Evolutionary conservation across 2,329 filamentous ascomycete genomes (phyloP).

Genomic region (Neopestalotiopsis sp.): DNA sequence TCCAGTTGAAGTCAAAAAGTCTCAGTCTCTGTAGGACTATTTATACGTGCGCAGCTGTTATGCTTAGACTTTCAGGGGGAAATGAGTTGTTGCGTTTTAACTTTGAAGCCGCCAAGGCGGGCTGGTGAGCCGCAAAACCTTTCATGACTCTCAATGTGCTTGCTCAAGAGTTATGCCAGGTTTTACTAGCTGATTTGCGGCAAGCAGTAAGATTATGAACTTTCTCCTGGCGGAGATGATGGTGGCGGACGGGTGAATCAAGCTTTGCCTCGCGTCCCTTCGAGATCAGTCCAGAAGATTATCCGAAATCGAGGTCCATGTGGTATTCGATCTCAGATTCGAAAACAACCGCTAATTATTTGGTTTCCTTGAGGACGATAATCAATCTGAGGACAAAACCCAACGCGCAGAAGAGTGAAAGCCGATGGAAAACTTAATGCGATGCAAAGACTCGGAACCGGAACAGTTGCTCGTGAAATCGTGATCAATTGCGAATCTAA

Average conservation of each 20-base stretch:
- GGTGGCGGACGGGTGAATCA: background rate
- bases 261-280: background rate
- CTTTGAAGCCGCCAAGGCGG: slow-evolving; percentile 3
- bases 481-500: too few relatives aligned
- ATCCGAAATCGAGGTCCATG: too few relatives aligned
- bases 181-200: background rate
- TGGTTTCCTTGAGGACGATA: too few relatives aligned
- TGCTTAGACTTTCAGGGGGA: slow-evolving; percentile 7
- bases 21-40: background rate
- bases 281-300: background rate
- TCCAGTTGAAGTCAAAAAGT: background rate
- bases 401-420: too few relatives aligned
- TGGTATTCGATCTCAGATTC: too few relatives aligned
- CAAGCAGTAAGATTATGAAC: background rate
- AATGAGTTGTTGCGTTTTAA: slow-evolving; percentile 1
- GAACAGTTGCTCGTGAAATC: too few relatives aligned
- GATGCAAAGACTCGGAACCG: too few relatives aligned
- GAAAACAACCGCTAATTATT: too few relatives aligned
- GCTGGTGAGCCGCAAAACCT: background rate
- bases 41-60: background rate
- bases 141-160: background rate
- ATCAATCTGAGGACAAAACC: too few relatives aligned
- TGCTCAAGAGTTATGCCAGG: background rate
- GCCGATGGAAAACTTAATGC: too few relatives aligned
- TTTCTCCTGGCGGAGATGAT: background rate